phyloP scores from a whole-genome alignment of 768 basidiomycete species.

The Lactarius deliciosus region DNA sequence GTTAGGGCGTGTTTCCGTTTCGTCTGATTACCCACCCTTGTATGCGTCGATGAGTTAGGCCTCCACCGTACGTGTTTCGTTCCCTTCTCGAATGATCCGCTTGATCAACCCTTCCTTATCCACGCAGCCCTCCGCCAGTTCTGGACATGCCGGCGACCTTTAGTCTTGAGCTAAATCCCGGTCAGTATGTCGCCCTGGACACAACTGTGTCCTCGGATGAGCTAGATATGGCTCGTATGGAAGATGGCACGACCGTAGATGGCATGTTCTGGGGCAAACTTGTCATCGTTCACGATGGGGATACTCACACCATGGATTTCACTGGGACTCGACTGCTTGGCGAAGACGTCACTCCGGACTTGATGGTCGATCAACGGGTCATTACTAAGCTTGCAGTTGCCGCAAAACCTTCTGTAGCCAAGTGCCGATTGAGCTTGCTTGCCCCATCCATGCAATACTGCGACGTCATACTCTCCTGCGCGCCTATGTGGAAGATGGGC shows the following conservation, averaged over 20 bases:
- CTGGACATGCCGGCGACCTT: slow-evolving; percentile 86
- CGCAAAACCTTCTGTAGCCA: slow-evolving; percentile 71
- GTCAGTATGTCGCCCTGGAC: slow-evolving; percentile 78
- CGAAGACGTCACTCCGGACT: slow-evolving; percentile 62
- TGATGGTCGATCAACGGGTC: slow-evolving; percentile 74
- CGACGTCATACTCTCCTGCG: slow-evolving; percentile 71
- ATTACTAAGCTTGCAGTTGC: slow-evolving; percentile 76
- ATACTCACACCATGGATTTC: slow-evolving; percentile 80
- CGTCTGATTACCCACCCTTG: background rate
- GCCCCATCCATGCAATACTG: slow-evolving; percentile 76
- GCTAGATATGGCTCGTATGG: slow-evolving; percentile 89
- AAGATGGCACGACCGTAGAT: slow-evolving; percentile 83
- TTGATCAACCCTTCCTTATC: background rate
- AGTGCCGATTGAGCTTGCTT: slow-evolving; percentile 72
- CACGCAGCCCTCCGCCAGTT: slow-evolving; percentile 60
- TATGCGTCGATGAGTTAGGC: slow-evolving; percentile 34
- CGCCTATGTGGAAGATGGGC: slow-evolving; percentile 71
- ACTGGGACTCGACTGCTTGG: slow-evolving; percentile 69
- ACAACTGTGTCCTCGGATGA: slow-evolving; percentile 76
- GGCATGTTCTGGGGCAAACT: slow-evolving; percentile 89
- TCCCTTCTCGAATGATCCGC: background rate
- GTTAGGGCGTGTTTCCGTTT: background rate
- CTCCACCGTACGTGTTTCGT: slow-evolving; percentile 48
- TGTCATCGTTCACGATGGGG: slow-evolving; percentile 74
- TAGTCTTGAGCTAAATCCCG: slow-evolving; percentile 75